Percentiles rank a stretch among this genome's conserved stretches.
Conservation (phyloP, 805 yeast genomes). For the Wickerhamiella australiensis region DNA sequence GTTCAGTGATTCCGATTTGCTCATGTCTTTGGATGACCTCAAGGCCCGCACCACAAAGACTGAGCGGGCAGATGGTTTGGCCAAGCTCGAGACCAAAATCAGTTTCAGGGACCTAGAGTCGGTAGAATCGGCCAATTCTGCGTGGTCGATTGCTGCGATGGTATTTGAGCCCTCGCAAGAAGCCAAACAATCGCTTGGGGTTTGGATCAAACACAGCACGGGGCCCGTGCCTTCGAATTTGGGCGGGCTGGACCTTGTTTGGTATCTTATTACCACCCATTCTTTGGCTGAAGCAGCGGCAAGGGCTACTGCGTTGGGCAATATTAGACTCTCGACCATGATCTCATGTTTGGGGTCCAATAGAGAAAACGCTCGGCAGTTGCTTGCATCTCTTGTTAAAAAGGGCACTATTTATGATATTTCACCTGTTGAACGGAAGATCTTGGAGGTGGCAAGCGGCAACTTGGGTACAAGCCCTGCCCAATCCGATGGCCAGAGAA, state of each 20-base stretch:
- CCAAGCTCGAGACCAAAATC: neutral
- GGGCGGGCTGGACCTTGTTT: neutral
- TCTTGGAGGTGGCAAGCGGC: constrained; percentile 50
- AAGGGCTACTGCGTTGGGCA: constrained; percentile 46
- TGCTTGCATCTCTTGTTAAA: constrained; percentile 54
- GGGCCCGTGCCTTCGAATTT: neutral
- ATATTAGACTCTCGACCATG: constrained; percentile 58
- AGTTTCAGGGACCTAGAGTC: neutral
- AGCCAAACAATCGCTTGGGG: neutral
- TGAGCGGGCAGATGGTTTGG: neutral
- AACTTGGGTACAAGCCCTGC: constrained; percentile 27
- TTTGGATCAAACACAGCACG: neutral
- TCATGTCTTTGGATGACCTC: neutral
- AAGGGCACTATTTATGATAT: constrained; percentile 34
- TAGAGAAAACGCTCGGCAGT: constrained; percentile 42
- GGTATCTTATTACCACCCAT: constrained; percentile 31
- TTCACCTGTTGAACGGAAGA: constrained; percentile 43
- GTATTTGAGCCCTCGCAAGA: constrained; percentile 3
- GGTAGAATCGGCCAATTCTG: neutral
- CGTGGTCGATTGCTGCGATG: constrained; percentile 9
- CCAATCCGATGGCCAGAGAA: constrained; percentile 15
- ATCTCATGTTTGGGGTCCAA: constrained; percentile 58
- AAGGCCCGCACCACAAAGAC: neutral
- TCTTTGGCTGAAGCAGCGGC: constrained; percentile 51
- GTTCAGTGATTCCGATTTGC: neutral